phyloP scores from a whole-genome alignment of 116 monocot species.

The Papilionanthe hybrid region DNA sequence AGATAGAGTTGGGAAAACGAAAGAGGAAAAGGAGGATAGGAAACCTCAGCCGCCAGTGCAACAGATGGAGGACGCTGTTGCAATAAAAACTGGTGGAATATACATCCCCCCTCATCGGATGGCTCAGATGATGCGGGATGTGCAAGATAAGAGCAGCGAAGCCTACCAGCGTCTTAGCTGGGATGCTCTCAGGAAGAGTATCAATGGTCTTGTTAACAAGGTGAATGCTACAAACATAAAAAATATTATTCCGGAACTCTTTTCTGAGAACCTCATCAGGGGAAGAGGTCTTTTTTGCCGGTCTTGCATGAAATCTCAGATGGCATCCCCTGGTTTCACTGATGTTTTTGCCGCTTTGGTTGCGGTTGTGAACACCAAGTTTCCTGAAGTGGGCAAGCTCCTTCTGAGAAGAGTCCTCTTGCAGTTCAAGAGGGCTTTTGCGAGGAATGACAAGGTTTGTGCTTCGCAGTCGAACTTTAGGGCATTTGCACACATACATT shows the following conservation, averaged over 20 bases:
- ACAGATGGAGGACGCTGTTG: conserved; percentile 17
- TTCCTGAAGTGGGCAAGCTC: conserved; percentile 78
- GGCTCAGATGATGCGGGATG: conserved; percentile 88
- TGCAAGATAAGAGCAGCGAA: conserved; percentile 77
- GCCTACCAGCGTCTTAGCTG: conserved; percentile 84
- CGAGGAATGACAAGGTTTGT: conserved; percentile 77
- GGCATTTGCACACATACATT: too few relatives aligned
- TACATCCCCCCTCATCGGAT: conserved; percentile 84
- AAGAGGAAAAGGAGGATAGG: conserved; percentile 8
- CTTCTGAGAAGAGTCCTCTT: conserved; percentile 77
- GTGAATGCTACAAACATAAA: conserved; percentile 94
- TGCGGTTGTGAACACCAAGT: conserved; percentile 96
- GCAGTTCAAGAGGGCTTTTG: conserved; percentile 89
- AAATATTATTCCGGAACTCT: conserved; percentile 91
- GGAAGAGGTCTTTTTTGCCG: conserved; percentile 85
- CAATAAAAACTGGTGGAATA: conserved; percentile 56
- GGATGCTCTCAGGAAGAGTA: conserved; percentile 94
- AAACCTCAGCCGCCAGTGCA: conserved; percentile 5
- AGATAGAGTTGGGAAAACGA: conserved; percentile 2
- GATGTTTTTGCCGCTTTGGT: conserved; percentile 89
- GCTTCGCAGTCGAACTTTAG: background rate
- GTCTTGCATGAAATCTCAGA: conserved; percentile 95
- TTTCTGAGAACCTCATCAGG: conserved; percentile 82
- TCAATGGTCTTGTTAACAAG: conserved; percentile 93
- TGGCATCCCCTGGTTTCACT: conserved; percentile 92